Evolutionary conservation across 371 early-diverging fungal species (phyloP).

Genomic region (Mucor saturninus): DNA sequence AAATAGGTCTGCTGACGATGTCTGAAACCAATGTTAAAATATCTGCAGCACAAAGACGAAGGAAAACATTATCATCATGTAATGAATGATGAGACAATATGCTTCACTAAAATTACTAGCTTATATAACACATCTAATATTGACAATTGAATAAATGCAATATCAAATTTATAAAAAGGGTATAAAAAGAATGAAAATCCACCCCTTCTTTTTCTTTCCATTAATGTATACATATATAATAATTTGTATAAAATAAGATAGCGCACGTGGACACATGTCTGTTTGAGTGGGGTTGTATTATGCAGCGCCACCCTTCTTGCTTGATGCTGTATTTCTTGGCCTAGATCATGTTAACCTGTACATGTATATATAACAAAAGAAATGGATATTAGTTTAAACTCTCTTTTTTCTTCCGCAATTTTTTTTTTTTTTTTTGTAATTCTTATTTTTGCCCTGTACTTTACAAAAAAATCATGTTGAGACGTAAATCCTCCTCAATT

Average conservation of each 20-base stretch:
- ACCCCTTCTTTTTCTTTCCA: constrained; percentile 1
- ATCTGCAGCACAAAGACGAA: constrained; percentile 14
- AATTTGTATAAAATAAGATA: background rate
- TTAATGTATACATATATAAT: background rate
- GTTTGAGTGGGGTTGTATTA: constrained; percentile 3
- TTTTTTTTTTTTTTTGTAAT: constrained; percentile 3
- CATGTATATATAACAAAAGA: constrained; percentile 4
- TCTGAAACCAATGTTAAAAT: constrained; percentile 17
- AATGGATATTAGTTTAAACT: background rate
- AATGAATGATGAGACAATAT: background rate
- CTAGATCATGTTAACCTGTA: constrained; percentile 12
- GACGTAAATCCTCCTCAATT: constrained; percentile 29
- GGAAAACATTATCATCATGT: background rate
- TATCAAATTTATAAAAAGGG: background rate
- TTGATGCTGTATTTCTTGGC: constrained; percentile 2
- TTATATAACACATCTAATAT: background rate
- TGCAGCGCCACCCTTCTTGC: constrained; percentile 15
- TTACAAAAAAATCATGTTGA: constrained; percentile 16
- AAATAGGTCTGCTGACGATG: constrained; percentile 17
- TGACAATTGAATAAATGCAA: background rate
- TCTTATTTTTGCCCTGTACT: background rate
- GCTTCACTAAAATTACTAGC: background rate
- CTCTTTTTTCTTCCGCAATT: background rate
- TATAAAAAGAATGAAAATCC: background rate
- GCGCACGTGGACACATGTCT: constrained; percentile 21